Conservation (phyloP, 1,139 yeast species). For the Pneumocystis wakefieldiae region DNA sequence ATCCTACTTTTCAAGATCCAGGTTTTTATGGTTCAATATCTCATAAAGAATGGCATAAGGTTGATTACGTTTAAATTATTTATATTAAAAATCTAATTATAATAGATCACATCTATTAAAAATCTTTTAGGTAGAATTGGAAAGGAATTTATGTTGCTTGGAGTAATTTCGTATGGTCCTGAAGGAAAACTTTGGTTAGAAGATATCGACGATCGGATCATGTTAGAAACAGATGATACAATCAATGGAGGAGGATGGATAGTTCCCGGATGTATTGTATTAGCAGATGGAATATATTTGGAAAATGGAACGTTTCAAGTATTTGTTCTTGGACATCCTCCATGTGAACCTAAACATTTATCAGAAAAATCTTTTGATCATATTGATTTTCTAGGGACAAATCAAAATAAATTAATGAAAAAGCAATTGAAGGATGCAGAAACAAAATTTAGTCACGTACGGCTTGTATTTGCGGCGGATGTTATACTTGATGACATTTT, state of each 20-base stretch:
- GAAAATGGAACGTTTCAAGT: slow-evolving; percentile 57
- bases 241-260: slow-evolving; percentile 58
- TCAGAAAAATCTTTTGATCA: slow-evolving; percentile 62
- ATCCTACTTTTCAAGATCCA: slow-evolving; percentile 52
- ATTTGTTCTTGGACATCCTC: slow-evolving; percentile 71
- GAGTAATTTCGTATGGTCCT: slow-evolving; percentile 48
- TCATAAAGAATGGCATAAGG: slow-evolving; percentile 12
- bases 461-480: slow-evolving; percentile 59
- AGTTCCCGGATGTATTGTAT: slow-evolving; percentile 62
- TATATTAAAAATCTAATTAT: slow-evolving; percentile 18
- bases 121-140: slow-evolving; percentile 78
- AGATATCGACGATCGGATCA: slow-evolving; percentile 69
- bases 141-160: slow-evolving; percentile 58
- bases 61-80: slow-evolving; percentile 1
- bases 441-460: slow-evolving; percentile 38
- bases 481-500: slow-evolving; percentile 47
- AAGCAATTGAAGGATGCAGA: slow-evolving; percentile 44
- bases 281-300: slow-evolving; percentile 75
- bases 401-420: slow-evolving; percentile 41
- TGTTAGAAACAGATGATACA: slow-evolving; percentile 46
- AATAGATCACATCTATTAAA: slow-evolving; percentile 60
- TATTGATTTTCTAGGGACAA: slow-evolving; percentile 60
- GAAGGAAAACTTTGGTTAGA: slow-evolving; percentile 63
- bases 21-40: slow-evolving; percentile 25
- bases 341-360: slow-evolving; percentile 57